Conservation (phyloP, 2,329 filamentous ascomycete genomes). For the Scedosporium minutisporum region DNA sequence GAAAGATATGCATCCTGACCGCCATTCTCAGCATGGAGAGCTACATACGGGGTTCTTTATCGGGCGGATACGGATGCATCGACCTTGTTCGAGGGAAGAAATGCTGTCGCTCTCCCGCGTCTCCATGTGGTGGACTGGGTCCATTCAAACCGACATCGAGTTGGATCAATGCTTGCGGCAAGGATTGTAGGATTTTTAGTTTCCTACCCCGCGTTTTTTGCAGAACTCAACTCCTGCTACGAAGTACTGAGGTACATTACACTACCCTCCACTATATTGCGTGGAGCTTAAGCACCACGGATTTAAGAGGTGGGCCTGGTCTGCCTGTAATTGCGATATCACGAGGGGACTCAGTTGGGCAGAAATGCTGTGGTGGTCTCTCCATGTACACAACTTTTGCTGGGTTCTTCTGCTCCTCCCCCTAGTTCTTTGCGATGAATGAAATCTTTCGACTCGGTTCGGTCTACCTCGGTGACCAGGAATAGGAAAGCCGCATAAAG, state of each 20-base stretch:
- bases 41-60: not conserved
- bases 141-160: not conserved
- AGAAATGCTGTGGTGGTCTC: not conserved
- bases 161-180: not conserved
- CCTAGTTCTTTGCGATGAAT: too few species aligned
- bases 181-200: not conserved
- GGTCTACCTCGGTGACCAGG: not conserved
- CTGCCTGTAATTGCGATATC: not conserved
- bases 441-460: not conserved
- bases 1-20: not conserved
- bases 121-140: not conserved
- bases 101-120: too few species aligned
- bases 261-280: not conserved
- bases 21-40: not conserved
- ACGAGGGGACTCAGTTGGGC: not conserved
- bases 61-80: not conserved
- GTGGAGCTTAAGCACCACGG: not conserved
- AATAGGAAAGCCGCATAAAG: not conserved
- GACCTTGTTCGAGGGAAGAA: not conserved
- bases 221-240: too few species aligned
- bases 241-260: too few species aligned
- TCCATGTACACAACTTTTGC: too few species aligned
- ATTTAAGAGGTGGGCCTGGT: not conserved
- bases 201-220: not conserved
- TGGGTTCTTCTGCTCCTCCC: too few species aligned